These are phyloP conservation scores for Ambrosiella cleistominuta DNA, from an alignment of 2,329 filamentous ascomycete species.

Conservation along the genomic window DNA sequence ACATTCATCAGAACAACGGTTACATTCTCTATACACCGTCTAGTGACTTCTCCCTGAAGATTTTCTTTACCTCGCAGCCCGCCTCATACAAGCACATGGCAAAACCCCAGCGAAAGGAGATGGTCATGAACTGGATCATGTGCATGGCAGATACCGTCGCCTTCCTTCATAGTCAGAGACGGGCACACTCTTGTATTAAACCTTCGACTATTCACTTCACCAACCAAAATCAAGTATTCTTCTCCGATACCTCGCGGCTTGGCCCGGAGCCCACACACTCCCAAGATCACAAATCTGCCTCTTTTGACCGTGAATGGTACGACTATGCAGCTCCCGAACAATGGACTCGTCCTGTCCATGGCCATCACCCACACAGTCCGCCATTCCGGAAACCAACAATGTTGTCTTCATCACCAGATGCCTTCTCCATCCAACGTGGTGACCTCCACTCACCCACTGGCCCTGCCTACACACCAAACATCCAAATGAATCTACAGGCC, in stretches of 20 bases:
- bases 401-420: conserved; percentile 22
- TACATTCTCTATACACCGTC: conserved; percentile 52
- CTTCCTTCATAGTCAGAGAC: conserved; percentile 46
- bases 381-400: conserved; percentile 16
- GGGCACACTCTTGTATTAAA: conserved; percentile 50
- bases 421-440: conserved; percentile 22
- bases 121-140: conserved; percentile 57
- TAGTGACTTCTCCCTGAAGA: conserved; percentile 47
- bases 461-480: conserved; percentile 23
- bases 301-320: conserved; percentile 51
- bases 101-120: conserved; percentile 39
- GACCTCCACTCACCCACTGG: conserved; percentile 16
- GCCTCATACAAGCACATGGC: conserved; percentile 42
- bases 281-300: conserved; percentile 26
- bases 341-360: conserved; percentile 26
- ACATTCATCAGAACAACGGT: conserved; percentile 43
- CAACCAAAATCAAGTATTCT: conserved; percentile 42
- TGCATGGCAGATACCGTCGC: conserved; percentile 53
- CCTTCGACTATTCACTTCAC: conserved; percentile 55
- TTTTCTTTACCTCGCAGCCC: conserved; percentile 47
- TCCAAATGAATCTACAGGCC: conserved; percentile 34
- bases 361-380: conserved; percentile 19
- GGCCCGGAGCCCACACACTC: conserved; percentile 25
- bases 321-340: conserved; percentile 58
- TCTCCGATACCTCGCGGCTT: conserved; percentile 42